These are phyloP conservation scores for Ogataea pilisensis DNA, from an alignment of 805 yeast genomes.

Conservation along the genomic window DNA sequence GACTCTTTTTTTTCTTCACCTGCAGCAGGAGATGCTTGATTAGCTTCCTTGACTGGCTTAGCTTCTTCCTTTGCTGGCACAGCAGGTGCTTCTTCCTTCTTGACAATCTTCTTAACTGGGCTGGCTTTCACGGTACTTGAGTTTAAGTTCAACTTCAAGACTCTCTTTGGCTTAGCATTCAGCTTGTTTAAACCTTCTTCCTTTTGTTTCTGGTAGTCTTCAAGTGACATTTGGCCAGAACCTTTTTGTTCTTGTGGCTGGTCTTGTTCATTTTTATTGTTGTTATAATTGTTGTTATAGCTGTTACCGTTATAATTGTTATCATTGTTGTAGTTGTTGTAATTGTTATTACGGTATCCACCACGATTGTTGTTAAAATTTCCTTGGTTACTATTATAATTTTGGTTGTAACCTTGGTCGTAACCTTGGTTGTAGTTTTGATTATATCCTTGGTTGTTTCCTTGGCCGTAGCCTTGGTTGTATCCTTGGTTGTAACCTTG, in stretches of 20 bases:
- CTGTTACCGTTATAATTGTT: slow-evolving; percentile 21
- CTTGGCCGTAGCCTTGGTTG: slow-evolving; percentile 18
- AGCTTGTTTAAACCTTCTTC: slow-evolving; percentile 37
- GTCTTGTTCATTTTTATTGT: slow-evolving; percentile 12
- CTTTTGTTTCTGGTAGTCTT: slow-evolving; percentile 74
- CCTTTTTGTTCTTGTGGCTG: slow-evolving; percentile 14
- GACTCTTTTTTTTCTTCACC: slow-evolving; percentile 15
- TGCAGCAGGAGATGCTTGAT: slow-evolving; percentile 15
- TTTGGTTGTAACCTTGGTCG: slow-evolving; percentile 24
- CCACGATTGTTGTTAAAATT: slow-evolving; percentile 21
- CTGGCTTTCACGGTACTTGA: slow-evolving; percentile 48
- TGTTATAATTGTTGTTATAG: slow-evolving; percentile 16
- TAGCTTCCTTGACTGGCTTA: slow-evolving; percentile 23
- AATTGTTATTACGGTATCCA: slow-evolving; percentile 18
- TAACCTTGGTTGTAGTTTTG: slow-evolving; percentile 18
- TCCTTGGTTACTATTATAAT: slow-evolving; percentile 21
- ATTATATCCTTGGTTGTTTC: slow-evolving; percentile 12
- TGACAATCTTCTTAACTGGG: slow-evolving; percentile 42
- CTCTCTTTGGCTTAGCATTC: slow-evolving; percentile 55
- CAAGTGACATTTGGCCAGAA: slow-evolving; percentile 62
- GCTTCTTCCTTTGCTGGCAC: slow-evolving; percentile 34
- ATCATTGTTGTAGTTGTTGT: slow-evolving; percentile 25
- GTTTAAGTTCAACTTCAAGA: slow-evolving; percentile 61
- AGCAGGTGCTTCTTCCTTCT: slow-evolving; percentile 21
- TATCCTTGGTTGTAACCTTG: slow-evolving; percentile 23